Base-by-base conservation (phyloP, 306 rosid species). In the Quercus suber region DNA sequence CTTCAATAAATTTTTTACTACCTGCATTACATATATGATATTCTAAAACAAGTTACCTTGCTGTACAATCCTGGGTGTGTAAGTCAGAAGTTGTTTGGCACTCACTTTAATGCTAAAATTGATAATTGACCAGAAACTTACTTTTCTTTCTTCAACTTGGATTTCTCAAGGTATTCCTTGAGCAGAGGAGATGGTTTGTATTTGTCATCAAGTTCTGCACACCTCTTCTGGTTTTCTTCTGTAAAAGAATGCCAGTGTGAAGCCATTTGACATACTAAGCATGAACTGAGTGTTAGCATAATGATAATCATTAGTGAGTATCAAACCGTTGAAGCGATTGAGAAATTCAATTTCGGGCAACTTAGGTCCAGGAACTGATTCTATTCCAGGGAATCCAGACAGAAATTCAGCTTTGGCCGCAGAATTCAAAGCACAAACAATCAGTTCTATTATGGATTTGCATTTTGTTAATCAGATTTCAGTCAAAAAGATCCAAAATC, bases 201-300 rank as follows among this genome's bases (percentile, higher is more conserved):
- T 87, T 90, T 92, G 53, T 82, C 97, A 85, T 94, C 99, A 87
- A 69, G 60, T 73, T 91, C 97, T 3, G 89, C 93, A 76, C 91
- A 91, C 76, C 80, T 91, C 75, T 92, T 94, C 91, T 91, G 93
- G 88, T 91, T 94, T 82, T 92, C 93, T 81, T 91, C 97, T 94
- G 95, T 73, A 82, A 85, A 55, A 59, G 57, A 69, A 67, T 10
- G 28, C 28, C 11, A 69, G 41, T 55, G 82, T 27, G 79, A 59
- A 74, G 85, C 69, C 69, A 80, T 70, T 20, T 49, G 25, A 79
- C 67, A 65, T 20, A 76, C 30, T 58, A 65, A 73, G 43, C 41
- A 74, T 79, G 18, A 83, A 31, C 20, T 74, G 18, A 64, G 49
- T 49, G 69, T 33, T 20, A 56, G 11, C 43, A 74, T 57, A 73